phyloP scores from a whole-genome alignment of 495 filamentous ascomycete species.

The Schizothecium vesticola region DNA sequence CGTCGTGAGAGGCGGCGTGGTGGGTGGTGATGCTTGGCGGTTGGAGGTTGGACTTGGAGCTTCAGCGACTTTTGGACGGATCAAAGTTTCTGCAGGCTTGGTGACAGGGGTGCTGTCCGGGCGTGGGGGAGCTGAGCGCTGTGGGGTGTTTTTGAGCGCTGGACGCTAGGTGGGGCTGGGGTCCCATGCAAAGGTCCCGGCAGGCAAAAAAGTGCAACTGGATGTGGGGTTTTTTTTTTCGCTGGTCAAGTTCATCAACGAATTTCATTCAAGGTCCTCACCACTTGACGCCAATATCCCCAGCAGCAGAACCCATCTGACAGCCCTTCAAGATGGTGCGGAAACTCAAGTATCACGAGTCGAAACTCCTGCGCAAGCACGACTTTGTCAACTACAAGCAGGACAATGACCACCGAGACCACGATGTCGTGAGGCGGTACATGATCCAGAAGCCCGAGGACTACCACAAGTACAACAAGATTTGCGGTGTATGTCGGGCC shows the following conservation, averaged over 20 bases:
- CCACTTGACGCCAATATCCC: neutral
- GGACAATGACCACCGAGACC: slow-evolving; percentile 74
- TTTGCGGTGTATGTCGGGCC: slow-evolving; percentile 58
- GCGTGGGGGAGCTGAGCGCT: neutral
- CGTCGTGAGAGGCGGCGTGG: neutral
- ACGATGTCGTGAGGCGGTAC: slow-evolving; percentile 76
- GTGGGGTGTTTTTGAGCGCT: neutral
- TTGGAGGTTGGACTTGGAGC: neutral
- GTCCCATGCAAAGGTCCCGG: neutral
- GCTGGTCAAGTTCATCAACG: neutral
- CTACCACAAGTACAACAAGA: slow-evolving; percentile 70
- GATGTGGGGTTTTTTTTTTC: slow-evolving; percentile 9
- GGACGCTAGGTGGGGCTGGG: too few relatives aligned
- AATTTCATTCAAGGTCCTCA: neutral
- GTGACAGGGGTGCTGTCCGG: neutral
- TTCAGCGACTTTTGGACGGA: slow-evolving; percentile 5
- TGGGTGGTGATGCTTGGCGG: slow-evolving; percentile 3
- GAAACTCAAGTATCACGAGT: slow-evolving; percentile 81
- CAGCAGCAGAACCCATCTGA: neutral
- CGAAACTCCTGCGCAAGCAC: slow-evolving; percentile 74
- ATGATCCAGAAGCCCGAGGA: slow-evolving; percentile 80
- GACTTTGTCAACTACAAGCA: slow-evolving; percentile 92
- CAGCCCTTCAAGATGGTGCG: slow-evolving; percentile 62
- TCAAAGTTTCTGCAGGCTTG: slow-evolving; percentile 1
- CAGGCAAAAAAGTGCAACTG: slow-evolving; percentile 11